Base-by-base conservation (phyloP, 441 rosid genomes). In the Aquilaria agallochum region DNA sequence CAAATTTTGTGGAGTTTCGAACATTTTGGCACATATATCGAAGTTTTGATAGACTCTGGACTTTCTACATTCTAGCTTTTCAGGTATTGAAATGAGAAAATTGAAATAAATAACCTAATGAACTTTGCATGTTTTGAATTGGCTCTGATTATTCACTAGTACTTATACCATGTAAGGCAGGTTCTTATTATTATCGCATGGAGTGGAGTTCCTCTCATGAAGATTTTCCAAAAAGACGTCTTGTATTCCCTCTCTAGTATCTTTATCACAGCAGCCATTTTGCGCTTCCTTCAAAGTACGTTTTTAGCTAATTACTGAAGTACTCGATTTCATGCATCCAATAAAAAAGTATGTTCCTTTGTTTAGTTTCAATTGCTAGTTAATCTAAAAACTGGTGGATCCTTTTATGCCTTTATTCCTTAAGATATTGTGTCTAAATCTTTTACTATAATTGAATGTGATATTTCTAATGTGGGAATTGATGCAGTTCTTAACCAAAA, bases 1-100 rank as follows among this genome's bases (percentile, higher is more conserved):
- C 96, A 50, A 74, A 88, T 76, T 92, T 92, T 56, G 77, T 89
- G 10, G 98, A 92, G 73, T 81, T 88, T 20, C 80, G 98, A 62
- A 77, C 96, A 68, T 92, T 89, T 78, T 92, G 95, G 95, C 89
- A 92, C 72, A 83, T 92, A 54, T 92, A 83, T 64, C 87, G 93
- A 68, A 89, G 95, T 78, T 92, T 84, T 80, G 96, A 90, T 63
- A 75, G 98, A 47, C 64, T 92, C 59, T 92, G 98, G 98, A 88
- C 98, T 5, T 92, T 92, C 74, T 92, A 84, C 66, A 64, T 90
- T 12, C 70, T 92, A 64, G 96, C 86, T 68, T 79, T 92, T 63
- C 98, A 92, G 93, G 98, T 88, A 75, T 58, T 65, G 50, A 64
- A 65, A 6, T 46, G 11, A 66, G 11, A 36, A 42, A 36, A 64